Conservation (phyloP, 495 filamentous ascomycete genomes). For the Aspergillus incahuasiensis region DNA sequence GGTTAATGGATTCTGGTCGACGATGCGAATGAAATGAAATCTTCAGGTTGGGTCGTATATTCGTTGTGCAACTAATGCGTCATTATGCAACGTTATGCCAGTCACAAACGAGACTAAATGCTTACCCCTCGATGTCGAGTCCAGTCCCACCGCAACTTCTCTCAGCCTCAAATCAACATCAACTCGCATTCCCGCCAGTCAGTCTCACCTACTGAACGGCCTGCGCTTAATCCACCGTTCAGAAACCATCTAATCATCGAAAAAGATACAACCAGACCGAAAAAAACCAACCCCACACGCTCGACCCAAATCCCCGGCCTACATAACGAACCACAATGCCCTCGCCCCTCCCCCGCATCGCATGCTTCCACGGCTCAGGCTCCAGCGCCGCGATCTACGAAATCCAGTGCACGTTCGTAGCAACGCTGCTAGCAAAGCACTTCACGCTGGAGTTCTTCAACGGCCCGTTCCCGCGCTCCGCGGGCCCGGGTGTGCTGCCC, state of each 20-base stretch:
- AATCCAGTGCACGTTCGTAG: slow-evolving; percentile 26
- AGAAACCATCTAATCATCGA: too few species aligned
- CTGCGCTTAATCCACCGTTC: too few species aligned
- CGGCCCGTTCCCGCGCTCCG: slow-evolving; percentile 23
- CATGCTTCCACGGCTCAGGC: slow-evolving; percentile 36
- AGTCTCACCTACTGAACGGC: too few species aligned
- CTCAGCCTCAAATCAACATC: not conserved
- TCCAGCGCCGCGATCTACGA: slow-evolving; percentile 25
- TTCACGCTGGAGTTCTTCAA: slow-evolving; percentile 30
- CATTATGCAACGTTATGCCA: not conserved
- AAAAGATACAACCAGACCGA: not conserved
- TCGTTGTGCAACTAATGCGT: not conserved
- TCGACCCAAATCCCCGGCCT: not conserved
- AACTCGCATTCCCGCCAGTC: not conserved
- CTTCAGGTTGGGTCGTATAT: not conserved
- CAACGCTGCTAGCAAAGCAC: slow-evolving; percentile 13
- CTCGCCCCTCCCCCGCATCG: slow-evolving; percentile 25
- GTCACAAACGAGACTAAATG: not conserved
- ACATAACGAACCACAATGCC: not conserved
- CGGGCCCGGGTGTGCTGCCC: slow-evolving; percentile 36
- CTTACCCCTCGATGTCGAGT: not conserved
- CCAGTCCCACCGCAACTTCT: not conserved
- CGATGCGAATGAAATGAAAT: too few species aligned
- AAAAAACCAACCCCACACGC: not conserved
- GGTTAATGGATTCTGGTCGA: too few species aligned